Percentiles rank a stretch among this genome's conserved stretches.
Conservation (phyloP, 345 rosid genomes). For the Hibiscus syriacus region DNA sequence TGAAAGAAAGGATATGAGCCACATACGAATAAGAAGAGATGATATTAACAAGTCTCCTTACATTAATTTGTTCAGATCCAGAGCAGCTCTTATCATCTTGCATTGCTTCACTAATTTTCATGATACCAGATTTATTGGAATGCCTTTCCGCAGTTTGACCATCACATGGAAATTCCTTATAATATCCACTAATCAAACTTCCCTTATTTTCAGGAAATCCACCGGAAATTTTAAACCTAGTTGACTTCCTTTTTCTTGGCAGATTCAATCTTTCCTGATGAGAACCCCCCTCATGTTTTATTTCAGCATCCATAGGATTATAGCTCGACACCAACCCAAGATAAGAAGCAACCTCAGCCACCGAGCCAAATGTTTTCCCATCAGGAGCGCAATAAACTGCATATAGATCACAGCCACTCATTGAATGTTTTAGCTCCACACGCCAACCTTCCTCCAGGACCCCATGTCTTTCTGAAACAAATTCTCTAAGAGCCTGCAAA, state of each 20-base stretch:
- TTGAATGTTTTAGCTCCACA: constrained; percentile 58
- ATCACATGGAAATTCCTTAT: constrained; percentile 35
- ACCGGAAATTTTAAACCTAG: constrained; percentile 33
- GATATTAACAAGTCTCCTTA: constrained; percentile 30
- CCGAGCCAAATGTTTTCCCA: constrained; percentile 70
- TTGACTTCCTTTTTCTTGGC: constrained; percentile 55
- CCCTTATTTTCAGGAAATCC: constrained; percentile 52
- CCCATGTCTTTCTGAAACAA: constrained; percentile 76
- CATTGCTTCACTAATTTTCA: constrained; percentile 33
- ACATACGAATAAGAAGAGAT: background rate
- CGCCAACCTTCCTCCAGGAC: constrained; percentile 79
- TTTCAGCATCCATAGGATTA: constrained; percentile 36
- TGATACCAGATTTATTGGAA: constrained; percentile 23
- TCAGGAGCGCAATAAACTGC: constrained; percentile 71
- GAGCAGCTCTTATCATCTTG: constrained; percentile 31
- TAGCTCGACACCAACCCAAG: constrained; percentile 57
- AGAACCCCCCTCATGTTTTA: constrained; percentile 40
- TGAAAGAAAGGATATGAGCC: background rate
- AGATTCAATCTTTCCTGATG: constrained; percentile 43
- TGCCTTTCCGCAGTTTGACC: constrained; percentile 28
- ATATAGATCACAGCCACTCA: constrained; percentile 39
- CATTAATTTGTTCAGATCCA: constrained; percentile 34
- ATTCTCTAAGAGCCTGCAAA: constrained; percentile 72
- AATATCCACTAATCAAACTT: constrained; percentile 29
- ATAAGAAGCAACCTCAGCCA: constrained; percentile 77